phyloP scores from a whole-genome alignment of 2,329 filamentous ascomycete species.

The Spiromastix sp. region DNA sequence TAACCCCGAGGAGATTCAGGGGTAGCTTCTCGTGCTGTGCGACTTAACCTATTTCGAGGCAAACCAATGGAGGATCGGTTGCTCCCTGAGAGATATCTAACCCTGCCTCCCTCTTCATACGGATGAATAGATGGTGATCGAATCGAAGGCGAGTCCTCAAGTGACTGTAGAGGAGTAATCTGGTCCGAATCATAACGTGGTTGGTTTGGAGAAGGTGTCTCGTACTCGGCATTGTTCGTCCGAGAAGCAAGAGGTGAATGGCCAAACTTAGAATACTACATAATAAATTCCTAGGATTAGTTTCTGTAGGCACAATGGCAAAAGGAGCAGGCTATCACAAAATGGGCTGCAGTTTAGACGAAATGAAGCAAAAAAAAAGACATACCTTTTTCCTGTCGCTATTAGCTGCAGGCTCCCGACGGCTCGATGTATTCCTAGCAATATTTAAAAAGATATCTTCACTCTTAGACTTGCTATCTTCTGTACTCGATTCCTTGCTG shows the following conservation, averaged over 20 bases:
- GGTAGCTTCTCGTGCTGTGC: conserved; percentile 25
- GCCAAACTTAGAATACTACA: conserved; percentile 27
- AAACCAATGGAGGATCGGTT: conserved; percentile 27
- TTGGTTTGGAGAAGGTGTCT: conserved; percentile 28
- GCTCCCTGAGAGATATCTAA: conserved; percentile 24
- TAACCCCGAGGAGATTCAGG: conserved; percentile 20
- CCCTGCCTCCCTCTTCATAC: conserved; percentile 26
- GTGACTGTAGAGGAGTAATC: conserved; percentile 25
- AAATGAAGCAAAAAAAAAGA: too few species aligned
- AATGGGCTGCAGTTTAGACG: too few species aligned
- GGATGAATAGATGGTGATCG: conserved; percentile 26
- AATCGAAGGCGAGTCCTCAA: conserved; percentile 22
- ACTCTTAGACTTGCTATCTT: conserved; percentile 28
- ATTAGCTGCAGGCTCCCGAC: conserved; percentile 26
- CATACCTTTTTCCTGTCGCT: conserved; percentile 22
- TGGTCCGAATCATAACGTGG: conserved; percentile 19
- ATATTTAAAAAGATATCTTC: conserved; percentile 40
- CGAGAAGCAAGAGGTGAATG: conserved; percentile 28
- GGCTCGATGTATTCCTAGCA: conserved; percentile 29
- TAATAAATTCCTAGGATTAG: too few species aligned
- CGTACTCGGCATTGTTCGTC: conserved; percentile 20
- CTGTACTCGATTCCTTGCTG: conserved; percentile 23
- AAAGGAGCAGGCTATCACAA: too few species aligned
- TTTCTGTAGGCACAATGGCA: too few species aligned
- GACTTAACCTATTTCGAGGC: conserved; percentile 26